A percentile compares a stretch with the other conserved stretches of the same genome.
phyloP scores from a whole-genome alignment of 2,329 filamentous ascomycete species.

The Venturia asperata region DNA sequence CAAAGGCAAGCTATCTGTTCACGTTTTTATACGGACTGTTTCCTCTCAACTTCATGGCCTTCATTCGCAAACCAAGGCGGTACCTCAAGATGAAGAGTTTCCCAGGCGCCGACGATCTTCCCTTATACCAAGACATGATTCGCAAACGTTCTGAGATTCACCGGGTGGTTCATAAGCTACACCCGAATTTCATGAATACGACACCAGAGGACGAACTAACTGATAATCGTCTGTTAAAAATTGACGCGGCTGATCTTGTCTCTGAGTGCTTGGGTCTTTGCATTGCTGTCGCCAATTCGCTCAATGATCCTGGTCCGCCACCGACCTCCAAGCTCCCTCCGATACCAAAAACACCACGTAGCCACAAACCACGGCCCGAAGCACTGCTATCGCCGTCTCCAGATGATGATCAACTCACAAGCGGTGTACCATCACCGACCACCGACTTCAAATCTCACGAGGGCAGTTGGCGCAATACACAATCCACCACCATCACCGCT shows the following conservation, averaged over 20 bases:
- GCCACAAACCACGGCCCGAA: neutral
- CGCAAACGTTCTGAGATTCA: conserved; percentile 68
- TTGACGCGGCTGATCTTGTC: conserved; percentile 71
- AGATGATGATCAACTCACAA: conserved; percentile 27
- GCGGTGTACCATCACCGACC: conserved; percentile 25
- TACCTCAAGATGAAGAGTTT: conserved; percentile 69
- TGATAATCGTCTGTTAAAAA: conserved; percentile 73
- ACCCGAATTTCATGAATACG: conserved; percentile 76
- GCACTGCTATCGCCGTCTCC: conserved; percentile 27
- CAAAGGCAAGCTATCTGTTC: conserved; percentile 67
- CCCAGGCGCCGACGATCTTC: conserved; percentile 63
- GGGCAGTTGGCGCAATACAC: conserved; percentile 49
- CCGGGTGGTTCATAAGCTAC: conserved; percentile 63
- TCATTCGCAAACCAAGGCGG: conserved; percentile 72
- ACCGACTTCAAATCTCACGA: conserved; percentile 23
- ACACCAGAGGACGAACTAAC: conserved; percentile 74
- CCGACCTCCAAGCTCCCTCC: conserved; percentile 41
- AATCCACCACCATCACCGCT: conserved; percentile 39
- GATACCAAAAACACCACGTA: conserved; percentile 30
- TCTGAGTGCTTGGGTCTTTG: conserved; percentile 71
- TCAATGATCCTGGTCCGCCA: conserved; percentile 42
- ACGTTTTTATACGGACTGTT: conserved; percentile 78
- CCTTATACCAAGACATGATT: conserved; percentile 72
- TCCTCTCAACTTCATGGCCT: conserved; percentile 79
- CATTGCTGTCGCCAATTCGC: conserved; percentile 35